Conservation (phyloP, 192 early-diverging fungal species). For the Mortierella antarctica region DNA sequence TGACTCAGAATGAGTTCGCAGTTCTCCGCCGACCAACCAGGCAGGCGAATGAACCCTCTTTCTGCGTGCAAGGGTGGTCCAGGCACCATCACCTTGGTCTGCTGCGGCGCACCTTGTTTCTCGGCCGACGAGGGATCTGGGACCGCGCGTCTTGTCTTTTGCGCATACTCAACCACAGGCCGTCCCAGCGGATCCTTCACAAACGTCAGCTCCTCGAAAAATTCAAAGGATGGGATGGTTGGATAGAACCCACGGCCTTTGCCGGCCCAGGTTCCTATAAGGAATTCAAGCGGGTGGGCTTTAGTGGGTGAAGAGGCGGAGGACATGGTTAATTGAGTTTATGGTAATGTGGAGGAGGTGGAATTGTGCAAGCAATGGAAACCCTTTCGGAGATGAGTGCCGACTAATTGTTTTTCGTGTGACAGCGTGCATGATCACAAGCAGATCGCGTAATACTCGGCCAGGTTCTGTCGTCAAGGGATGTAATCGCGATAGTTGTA, state of each 20-base stretch:
- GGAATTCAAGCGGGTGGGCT: slow-evolving; percentile 43
- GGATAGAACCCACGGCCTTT: slow-evolving; percentile 32
- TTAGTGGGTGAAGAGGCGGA: slow-evolving; percentile 8
- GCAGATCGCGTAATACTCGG: too few species aligned
- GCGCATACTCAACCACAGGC: slow-evolving; percentile 24
- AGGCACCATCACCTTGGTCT: not conserved
- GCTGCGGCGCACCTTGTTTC: not conserved
- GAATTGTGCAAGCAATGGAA: not conserved
- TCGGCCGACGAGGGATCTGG: not conserved
- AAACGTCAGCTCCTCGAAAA: slow-evolving; percentile 41
- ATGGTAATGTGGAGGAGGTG: not conserved
- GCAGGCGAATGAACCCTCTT: slow-evolving; percentile 25
- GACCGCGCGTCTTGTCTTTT: slow-evolving; percentile 34
- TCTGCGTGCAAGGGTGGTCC: slow-evolving; percentile 34
- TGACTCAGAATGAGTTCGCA: slow-evolving; percentile 41
- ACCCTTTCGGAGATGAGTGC: slow-evolving; percentile 22
- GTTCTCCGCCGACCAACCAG: slow-evolving; percentile 20
- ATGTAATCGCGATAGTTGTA: not conserved
- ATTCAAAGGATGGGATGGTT: slow-evolving; percentile 33
- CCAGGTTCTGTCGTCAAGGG: too few species aligned
- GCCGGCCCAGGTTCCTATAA: slow-evolving; percentile 35
- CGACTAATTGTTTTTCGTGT: not conserved
- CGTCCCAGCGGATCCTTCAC: slow-evolving; percentile 30
- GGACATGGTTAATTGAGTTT: not conserved
- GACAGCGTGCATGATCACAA: too few species aligned